Evolutionary conservation across 73 alveolate genomes (phyloP), one percentile per base, ranked within the genome.

Genomic region (Paramecium caudatum): DNA sequence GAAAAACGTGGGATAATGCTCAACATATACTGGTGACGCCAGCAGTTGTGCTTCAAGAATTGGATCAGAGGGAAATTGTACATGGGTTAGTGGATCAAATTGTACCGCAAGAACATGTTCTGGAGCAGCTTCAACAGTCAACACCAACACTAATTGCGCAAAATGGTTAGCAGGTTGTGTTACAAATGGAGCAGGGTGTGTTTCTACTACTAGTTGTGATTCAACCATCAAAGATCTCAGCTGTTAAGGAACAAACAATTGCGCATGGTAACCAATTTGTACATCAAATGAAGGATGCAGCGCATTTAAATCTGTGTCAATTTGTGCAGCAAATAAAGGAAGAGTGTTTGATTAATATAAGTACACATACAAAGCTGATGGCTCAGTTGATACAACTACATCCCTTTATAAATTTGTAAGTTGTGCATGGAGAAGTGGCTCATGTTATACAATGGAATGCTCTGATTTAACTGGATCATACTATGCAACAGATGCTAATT

Each of bases 11-110:
- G 37, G 32, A 65, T 34, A 46, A 2, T 65, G 83, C 33, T 25
- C 83, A 27, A 15, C 50, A 9, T 65, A 65, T 15, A 41, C 32
- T 15, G 83, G 83, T 30, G 49, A 27, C 37, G 4, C 19, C 1
- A 33, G 16, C 0, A 65, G 50, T 65, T 65, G 83, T 15, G 32
- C 25, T 3, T 27, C 36, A 8, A 32, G 49, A 32, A 33, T 65
- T 10, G 83, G 83, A 65, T 13, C 55, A 12, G 83, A 65, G 17
- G 83, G 83, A 16, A 74, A 74, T 39, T 74, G 88, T 41, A 37
- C 36, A 5, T 74, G 39, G 39, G 50, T 21, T 30, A 37, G 88
- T 37, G 88, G 88, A 74, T 39, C 69, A 4, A 74, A 9, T 9
- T 74, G 88, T 17, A 46, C 41, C 9, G 88, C 88, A 30, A 27